Conservation (phyloP, 2,329 filamentous ascomycete species). For the Phialophora tarda region DNA sequence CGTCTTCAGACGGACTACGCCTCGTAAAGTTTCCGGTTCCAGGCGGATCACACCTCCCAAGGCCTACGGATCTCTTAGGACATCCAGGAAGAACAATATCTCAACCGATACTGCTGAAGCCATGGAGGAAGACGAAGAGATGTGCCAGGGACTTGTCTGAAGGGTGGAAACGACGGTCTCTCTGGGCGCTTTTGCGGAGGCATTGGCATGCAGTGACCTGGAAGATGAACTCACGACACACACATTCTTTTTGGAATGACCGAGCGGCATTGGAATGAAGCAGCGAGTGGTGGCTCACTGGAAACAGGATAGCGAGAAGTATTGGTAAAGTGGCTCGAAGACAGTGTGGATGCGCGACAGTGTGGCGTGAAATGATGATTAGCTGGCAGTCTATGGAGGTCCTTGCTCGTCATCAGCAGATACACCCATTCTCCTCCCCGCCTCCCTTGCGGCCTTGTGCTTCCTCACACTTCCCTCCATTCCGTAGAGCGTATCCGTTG, state of each 20-base stretch:
- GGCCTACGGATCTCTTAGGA: no score
- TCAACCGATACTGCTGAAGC: conserved; percentile 14
- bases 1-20: no score
- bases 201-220: not conserved
- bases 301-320: not conserved
- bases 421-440: conserved; percentile 19
- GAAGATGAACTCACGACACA: not conserved
- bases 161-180: not conserved
- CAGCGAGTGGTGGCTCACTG: no score
- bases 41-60: no score
- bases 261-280: no score
- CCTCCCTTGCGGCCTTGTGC: conserved; percentile 40
- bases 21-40: no score
- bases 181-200: not conserved
- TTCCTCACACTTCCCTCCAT: conserved; percentile 48
- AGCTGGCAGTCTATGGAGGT: conserved; percentile 18
- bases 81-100: not conserved
- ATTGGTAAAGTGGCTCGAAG: not conserved
- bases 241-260: conserved; percentile 1
- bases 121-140: conserved; percentile 20
- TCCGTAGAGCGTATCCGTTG: conserved; percentile 46
- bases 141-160: conserved; percentile 24
- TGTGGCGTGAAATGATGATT: not conserved
- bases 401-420: conserved; percentile 7
- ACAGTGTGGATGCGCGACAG: not conserved